These are phyloP conservation scores for Rhododendron molle DNA, from an alignment of 148 eudicot genomes.

Conservation along the genomic window DNA sequence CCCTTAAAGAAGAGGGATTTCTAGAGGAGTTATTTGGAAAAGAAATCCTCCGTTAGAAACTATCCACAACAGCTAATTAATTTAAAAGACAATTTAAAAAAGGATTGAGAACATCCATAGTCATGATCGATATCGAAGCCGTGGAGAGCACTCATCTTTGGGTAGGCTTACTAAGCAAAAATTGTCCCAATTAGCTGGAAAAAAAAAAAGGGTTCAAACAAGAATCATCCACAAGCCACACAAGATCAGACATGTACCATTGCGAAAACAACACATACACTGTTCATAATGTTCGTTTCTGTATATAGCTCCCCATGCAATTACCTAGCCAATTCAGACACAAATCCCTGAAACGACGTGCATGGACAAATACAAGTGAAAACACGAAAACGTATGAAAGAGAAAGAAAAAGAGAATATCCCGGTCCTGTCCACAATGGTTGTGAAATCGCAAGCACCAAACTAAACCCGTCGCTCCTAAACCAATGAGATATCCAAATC, in stretches of 20 bases:
- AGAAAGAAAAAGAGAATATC: background rate
- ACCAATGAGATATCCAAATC: background rate
- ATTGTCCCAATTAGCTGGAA: background rate
- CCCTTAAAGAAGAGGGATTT: too few relatives aligned
- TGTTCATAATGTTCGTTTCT: background rate
- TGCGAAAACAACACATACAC: background rate
- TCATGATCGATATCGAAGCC: too few relatives aligned
- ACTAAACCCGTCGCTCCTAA: background rate
- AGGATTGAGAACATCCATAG: background rate
- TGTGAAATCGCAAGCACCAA: background rate
- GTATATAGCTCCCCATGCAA: background rate
- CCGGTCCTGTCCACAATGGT: conserved; percentile 4
- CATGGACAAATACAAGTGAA: background rate
- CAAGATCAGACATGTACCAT: background rate
- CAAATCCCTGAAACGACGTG: background rate
- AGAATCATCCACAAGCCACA: background rate
- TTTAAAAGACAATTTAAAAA: background rate
- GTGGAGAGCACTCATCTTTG: too few relatives aligned
- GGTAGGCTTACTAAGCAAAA: background rate
- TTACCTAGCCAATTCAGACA: conserved; percentile 7
- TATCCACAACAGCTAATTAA: background rate
- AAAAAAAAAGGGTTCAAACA: background rate
- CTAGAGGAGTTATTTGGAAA: background rate
- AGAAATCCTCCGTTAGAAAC: too few relatives aligned
- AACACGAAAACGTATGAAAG: background rate